phyloP scores from a whole-genome alignment of 2,329 filamentous ascomycete genomes.

The Botrytis sinoallii region DNA sequence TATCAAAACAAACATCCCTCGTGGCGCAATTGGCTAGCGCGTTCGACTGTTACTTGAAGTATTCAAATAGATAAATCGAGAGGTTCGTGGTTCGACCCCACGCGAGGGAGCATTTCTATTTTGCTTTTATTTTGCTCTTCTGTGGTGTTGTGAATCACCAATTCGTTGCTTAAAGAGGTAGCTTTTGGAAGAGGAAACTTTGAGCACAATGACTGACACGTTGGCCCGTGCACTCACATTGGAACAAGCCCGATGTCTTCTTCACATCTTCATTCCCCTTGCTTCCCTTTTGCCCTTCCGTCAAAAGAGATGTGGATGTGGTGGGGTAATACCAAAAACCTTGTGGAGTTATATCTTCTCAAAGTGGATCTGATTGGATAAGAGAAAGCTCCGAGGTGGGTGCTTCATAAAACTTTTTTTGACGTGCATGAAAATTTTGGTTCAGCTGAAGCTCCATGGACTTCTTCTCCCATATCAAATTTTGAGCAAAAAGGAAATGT shows the following conservation, averaged over 20 bases:
- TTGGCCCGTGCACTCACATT: neutral
- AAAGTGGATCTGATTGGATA: constrained; percentile 6
- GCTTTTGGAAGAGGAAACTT: neutral
- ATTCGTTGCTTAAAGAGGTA: neutral
- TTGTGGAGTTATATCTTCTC: neutral
- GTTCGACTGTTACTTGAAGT: constrained; percentile 15
- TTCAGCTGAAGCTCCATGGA: neutral
- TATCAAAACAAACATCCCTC: neutral
- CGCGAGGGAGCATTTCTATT: neutral
- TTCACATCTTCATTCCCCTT: neutral
- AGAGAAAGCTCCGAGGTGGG: neutral
- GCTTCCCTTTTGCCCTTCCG: neutral
- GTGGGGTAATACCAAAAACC: neutral
- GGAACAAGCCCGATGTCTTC: neutral
- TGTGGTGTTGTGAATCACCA: neutral
- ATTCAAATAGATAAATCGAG: neutral
- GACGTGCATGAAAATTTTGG: neutral
- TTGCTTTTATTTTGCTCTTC: neutral
- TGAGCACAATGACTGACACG: neutral
- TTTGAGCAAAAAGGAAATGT: neutral
- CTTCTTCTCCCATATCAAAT: neutral
- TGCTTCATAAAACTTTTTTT: neutral
- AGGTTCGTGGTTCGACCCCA: constrained; percentile 16
- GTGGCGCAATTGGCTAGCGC: constrained; percentile 21
- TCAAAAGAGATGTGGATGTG: neutral